Conservation (phyloP, 257 asterid genomes). For the Solanum stenotomum region DNA sequence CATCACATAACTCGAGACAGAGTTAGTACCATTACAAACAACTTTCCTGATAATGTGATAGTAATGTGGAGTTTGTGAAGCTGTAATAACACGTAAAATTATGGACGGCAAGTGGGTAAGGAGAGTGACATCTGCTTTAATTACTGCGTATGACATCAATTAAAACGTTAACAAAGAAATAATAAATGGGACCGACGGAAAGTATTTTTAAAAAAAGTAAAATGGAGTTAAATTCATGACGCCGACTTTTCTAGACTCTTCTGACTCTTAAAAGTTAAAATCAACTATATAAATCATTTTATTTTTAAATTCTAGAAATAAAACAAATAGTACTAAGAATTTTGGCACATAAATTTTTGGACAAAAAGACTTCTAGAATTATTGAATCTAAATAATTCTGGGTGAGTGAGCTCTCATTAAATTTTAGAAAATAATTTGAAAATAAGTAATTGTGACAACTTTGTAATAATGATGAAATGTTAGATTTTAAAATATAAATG, state of each 20-base stretch:
- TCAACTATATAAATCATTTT: background rate
- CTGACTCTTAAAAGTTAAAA: background rate
- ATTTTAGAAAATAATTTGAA: no score
- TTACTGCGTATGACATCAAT: background rate
- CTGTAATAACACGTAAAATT: background rate
- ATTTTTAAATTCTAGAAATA: background rate
- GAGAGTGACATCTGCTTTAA: background rate
- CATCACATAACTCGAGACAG: background rate
- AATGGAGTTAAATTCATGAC: background rate
- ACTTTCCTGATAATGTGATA: background rate
- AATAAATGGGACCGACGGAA: background rate
- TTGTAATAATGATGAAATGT: no score
- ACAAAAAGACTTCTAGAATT: background rate
- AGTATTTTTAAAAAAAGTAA: background rate
- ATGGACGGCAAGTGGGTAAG: background rate
- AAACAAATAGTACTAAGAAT: background rate
- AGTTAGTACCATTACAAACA: background rate
- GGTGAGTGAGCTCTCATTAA: background rate
- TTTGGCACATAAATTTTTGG: background rate
- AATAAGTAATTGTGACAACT: no score
- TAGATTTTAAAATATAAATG: no score
- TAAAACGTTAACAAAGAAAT: background rate
- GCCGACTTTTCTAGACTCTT: background rate
- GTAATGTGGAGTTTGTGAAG: background rate
- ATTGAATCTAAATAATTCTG: background rate